Percentiles rank a stretch among this genome's conserved stretches.
phyloP scores from a whole-genome alignment of 441 rosid genomes.

The Erodium chrysanthum region DNA sequence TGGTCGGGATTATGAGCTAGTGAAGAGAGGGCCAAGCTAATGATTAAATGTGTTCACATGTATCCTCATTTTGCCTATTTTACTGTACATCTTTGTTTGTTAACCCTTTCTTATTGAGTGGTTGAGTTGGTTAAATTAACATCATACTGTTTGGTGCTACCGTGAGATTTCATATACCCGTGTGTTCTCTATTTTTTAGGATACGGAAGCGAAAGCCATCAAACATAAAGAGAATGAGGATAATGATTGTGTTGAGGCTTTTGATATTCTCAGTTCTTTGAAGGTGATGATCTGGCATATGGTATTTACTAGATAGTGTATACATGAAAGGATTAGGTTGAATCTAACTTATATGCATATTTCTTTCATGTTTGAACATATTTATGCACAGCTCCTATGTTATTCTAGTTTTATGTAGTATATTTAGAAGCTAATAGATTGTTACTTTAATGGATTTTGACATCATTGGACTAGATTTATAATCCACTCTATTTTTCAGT shows the following conservation, averaged over 20 bases:
- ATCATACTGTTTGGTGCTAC: conserved; percentile 4
- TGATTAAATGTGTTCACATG: too few relatives aligned
- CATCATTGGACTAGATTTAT: neutral
- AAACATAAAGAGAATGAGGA: conserved; percentile 40
- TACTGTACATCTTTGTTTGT: neutral
- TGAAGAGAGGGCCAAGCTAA: too few relatives aligned
- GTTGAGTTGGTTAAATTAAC: neutral
- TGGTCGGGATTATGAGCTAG: too few relatives aligned
- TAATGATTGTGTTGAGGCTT: conserved; percentile 37
- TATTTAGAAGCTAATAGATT: neutral
- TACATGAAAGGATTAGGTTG: conserved; percentile 3
- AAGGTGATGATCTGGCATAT: conserved; percentile 37
- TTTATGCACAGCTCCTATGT: neutral
- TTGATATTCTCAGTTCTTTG: conserved; percentile 43
- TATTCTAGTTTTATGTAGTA: neutral
- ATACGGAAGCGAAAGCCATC: conserved; percentile 46
- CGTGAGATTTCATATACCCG: conserved; percentile 10
- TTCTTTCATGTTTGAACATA: neutral
- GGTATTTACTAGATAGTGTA: conserved; percentile 9
- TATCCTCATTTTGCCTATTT: too few relatives aligned
- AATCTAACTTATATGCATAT: conserved; percentile 10
- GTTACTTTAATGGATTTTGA: neutral
- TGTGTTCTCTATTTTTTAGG: conserved; percentile 36
- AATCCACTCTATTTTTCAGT: neutral
- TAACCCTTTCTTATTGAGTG: too few relatives aligned